These are phyloP conservation scores for Geotrichum cucujoidarum DNA, from an alignment of 1,139 yeast genomes.

Conservation along the genomic window DNA sequence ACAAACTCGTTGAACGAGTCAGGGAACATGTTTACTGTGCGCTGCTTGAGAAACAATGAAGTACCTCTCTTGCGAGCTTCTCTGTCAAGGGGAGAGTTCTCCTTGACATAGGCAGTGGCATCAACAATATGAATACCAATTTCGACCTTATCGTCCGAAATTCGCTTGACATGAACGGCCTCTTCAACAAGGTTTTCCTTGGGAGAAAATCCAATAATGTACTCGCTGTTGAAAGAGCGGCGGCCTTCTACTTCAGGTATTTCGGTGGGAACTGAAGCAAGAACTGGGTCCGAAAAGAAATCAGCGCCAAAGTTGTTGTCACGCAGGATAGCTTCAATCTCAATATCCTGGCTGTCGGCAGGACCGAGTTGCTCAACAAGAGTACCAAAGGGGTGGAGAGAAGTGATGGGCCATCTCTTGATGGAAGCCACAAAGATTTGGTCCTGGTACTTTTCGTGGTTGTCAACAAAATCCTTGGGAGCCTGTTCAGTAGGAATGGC, in stretches of 20 bases:
- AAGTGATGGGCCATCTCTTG: slow-evolving; percentile 98
- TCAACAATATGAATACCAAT: slow-evolving; percentile 79
- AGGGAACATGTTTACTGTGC: slow-evolving; percentile 65
- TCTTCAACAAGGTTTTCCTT: slow-evolving; percentile 60
- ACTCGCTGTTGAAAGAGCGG: slow-evolving; percentile 56
- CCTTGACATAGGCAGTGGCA: slow-evolving; percentile 62
- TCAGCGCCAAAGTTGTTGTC: slow-evolving; percentile 90
- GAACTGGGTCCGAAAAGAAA: slow-evolving; percentile 52
- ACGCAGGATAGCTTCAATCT: slow-evolving; percentile 82
- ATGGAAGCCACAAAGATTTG: slow-evolving; percentile 89
- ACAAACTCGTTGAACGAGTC: slow-evolving; percentile 53
- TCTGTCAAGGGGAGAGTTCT: slow-evolving; percentile 77
- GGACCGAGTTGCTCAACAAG: slow-evolving; percentile 81
- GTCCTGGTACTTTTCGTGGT: slow-evolving; percentile 76
- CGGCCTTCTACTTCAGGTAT: slow-evolving; percentile 44
- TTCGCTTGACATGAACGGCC: slow-evolving; percentile 69
- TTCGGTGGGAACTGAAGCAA: slow-evolving; percentile 28
- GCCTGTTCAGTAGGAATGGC: slow-evolving; percentile 99
- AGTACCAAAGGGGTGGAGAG: slow-evolving; percentile 96
- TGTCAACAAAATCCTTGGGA: slow-evolving; percentile 90
- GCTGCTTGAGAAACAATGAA: slow-evolving; percentile 87
- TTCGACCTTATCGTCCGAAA: slow-evolving; percentile 58
- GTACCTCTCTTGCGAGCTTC: slow-evolving; percentile 89
- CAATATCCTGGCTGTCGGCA: slow-evolving; percentile 71
- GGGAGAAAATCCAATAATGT: slow-evolving; percentile 62